phyloP scores from a whole-genome alignment of 352 stramenopile species.

The Elongisporangium senticosum region DNA sequence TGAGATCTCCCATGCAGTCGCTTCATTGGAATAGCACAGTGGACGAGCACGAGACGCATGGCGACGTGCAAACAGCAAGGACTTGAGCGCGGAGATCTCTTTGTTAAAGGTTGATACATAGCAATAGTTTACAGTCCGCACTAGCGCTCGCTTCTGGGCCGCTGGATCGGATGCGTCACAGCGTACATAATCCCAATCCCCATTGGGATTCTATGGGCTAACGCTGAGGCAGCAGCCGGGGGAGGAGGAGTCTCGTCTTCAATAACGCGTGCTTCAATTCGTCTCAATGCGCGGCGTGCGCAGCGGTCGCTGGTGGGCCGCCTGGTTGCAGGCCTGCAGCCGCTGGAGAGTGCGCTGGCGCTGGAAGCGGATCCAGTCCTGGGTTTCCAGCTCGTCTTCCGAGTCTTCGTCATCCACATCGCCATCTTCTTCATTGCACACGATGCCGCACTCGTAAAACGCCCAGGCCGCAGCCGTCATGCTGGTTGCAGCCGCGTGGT shows the following conservation, averaged over 20 bases:
- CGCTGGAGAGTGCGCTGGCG: constrained; percentile 41
- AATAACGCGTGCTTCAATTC: neutral
- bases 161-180: neutral
- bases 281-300: neutral
- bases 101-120: neutral
- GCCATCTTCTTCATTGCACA: constrained; percentile 30
- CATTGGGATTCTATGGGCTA: neutral
- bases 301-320: neutral
- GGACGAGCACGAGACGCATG: no score
- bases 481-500: constrained; percentile 11
- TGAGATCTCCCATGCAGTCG: no score
- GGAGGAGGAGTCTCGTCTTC: neutral
- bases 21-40: no score
- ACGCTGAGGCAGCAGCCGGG: no score
- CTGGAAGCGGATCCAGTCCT: constrained; percentile 54
- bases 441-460: constrained; percentile 57
- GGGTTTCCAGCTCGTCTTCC: constrained; percentile 48
- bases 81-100: neutral
- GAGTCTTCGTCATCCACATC: constrained; percentile 39
- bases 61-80: neutral
- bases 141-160: neutral
- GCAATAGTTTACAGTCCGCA: neutral
- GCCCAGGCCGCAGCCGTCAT: constrained; percentile 20
- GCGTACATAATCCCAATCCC: neutral
- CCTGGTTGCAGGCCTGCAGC: constrained; percentile 31